Conservation (phyloP, 2,329 filamentous ascomycete genomes). For the Hymenoscyphus scutula region DNA sequence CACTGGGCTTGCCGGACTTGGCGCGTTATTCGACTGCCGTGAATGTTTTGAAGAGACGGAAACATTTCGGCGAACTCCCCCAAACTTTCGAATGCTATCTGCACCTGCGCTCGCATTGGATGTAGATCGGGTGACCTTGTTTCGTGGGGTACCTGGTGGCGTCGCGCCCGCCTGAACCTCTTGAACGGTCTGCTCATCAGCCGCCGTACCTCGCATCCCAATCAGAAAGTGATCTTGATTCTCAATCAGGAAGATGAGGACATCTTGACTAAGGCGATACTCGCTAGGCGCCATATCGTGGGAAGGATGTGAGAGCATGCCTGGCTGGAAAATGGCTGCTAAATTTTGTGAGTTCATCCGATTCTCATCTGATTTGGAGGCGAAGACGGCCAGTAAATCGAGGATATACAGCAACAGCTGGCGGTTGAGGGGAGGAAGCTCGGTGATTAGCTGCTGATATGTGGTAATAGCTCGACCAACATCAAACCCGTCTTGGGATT, state of each 20-base stretch:
- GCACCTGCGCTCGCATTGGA: constrained; percentile 88
- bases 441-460: constrained; percentile 89
- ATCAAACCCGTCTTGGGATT: constrained; percentile 72
- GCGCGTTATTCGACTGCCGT: constrained; percentile 66
- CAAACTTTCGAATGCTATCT: constrained; percentile 80
- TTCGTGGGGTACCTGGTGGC: constrained; percentile 45
- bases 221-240: constrained; percentile 98
- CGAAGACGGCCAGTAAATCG: constrained; percentile 92
- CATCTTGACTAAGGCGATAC: constrained; percentile 92
- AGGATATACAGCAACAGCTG: constrained; percentile 94
- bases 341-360: constrained; percentile 95
- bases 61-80: constrained; percentile 78
- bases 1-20: constrained; percentile 66
- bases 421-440: constrained; percentile 87
- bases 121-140: constrained; percentile 68
- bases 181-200: constrained; percentile 71
- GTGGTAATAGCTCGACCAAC: constrained; percentile 71
- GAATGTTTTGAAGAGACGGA: constrained; percentile 91
- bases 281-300: constrained; percentile 96
- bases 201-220: constrained; percentile 97
- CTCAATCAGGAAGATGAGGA: constrained; percentile 95
- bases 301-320: constrained; percentile 86
- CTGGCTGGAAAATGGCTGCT: constrained; percentile 95
- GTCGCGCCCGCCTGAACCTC: constrained; percentile 69
- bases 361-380: constrained; percentile 93